These are phyloP conservation scores for Hydrangea macrophylla DNA, from an alignment of 148 eudicot genomes.

Conservation along the genomic window DNA sequence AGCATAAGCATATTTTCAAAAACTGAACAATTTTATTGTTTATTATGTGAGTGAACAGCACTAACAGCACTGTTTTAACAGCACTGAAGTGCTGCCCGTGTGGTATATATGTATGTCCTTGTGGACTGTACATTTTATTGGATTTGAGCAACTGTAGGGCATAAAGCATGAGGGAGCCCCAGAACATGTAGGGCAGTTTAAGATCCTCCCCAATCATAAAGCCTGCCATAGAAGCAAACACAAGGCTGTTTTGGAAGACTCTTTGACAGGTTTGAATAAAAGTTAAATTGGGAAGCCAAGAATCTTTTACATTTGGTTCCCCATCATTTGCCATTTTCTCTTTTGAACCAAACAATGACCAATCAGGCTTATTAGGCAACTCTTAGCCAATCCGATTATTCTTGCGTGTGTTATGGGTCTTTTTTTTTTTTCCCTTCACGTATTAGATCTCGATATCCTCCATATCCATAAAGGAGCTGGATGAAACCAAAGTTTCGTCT, in stretches of 20 bases:
- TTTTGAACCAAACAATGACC: constrained; percentile 49
- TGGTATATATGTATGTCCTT: too few relatives aligned
- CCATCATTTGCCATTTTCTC: constrained; percentile 43
- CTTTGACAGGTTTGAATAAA: constrained; percentile 83
- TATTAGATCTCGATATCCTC: too few relatives aligned
- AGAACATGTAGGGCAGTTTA: constrained; percentile 32
- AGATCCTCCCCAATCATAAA: constrained; percentile 86
- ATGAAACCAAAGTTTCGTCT: too few relatives aligned
- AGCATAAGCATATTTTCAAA: too few relatives aligned
- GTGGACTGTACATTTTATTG: constrained; percentile 18
- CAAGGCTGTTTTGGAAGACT: constrained; percentile 51
- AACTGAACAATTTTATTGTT: too few relatives aligned
- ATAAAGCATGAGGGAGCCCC: constrained; percentile 28
- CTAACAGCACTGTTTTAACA: too few relatives aligned
- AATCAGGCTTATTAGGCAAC: not conserved
- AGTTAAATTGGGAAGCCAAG: constrained; percentile 76
- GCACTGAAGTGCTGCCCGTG: too few relatives aligned
- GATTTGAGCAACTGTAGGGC: constrained; percentile 35
- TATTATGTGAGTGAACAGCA: too few relatives aligned
- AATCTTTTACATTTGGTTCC: constrained; percentile 59
- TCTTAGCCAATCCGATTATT: constrained; percentile 14
- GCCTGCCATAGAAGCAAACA: constrained; percentile 50
- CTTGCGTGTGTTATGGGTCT: constrained; percentile 1
- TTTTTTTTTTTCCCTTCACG: too few relatives aligned
- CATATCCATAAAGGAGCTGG: too few relatives aligned